These are phyloP conservation scores for Amyloporia xantha DNA, from an alignment of 768 basidiomycete species.

Conservation along the genomic window DNA sequence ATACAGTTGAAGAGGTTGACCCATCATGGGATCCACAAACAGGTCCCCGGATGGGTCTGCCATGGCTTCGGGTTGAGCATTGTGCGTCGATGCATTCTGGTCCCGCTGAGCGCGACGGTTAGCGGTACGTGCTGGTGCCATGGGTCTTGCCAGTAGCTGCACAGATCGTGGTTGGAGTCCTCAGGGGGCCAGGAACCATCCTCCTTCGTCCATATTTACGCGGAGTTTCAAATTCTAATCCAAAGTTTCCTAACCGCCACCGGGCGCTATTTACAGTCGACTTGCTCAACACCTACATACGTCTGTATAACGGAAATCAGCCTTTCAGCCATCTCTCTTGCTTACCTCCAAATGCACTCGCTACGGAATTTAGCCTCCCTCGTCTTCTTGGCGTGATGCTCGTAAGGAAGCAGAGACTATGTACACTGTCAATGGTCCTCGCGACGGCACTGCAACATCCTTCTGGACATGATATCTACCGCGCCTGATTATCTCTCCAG, in stretches of 20 bases:
- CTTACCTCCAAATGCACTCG: too few species aligned
- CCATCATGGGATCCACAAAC: slow-evolving; percentile 81
- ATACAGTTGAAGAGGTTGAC: slow-evolving; percentile 66
- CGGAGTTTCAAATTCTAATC: slow-evolving; percentile 12
- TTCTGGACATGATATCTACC: too few species aligned
- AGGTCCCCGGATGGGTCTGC: slow-evolving; percentile 37
- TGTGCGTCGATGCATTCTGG: slow-evolving; percentile 26
- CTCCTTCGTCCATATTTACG: slow-evolving; percentile 3
- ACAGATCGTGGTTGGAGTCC: slow-evolving; percentile 14
- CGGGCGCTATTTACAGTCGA: background rate
- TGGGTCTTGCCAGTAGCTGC: slow-evolving; percentile 48
- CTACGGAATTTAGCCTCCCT: too few species aligned
- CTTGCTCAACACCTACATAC: background rate
- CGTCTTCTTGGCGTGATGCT: too few species aligned
- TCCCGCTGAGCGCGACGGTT: slow-evolving; percentile 43
- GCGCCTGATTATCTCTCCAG: too few species aligned
- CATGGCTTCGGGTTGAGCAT: slow-evolving; percentile 11
- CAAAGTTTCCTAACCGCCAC: background rate
- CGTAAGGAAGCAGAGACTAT: too few species aligned
- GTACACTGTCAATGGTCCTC: too few species aligned
- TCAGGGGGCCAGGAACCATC: slow-evolving; percentile 13
- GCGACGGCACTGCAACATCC: too few species aligned
- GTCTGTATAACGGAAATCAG: background rate
- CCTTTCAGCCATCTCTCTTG: too few species aligned
- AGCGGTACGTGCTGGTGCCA: slow-evolving; percentile 71